Percentiles rank a stretch among this genome's conserved stretches.
These are phyloP conservation scores for Colletotrichum sp. DNA, from an alignment of 2,329 filamentous ascomycete species.

Conservation along the genomic window DNA sequence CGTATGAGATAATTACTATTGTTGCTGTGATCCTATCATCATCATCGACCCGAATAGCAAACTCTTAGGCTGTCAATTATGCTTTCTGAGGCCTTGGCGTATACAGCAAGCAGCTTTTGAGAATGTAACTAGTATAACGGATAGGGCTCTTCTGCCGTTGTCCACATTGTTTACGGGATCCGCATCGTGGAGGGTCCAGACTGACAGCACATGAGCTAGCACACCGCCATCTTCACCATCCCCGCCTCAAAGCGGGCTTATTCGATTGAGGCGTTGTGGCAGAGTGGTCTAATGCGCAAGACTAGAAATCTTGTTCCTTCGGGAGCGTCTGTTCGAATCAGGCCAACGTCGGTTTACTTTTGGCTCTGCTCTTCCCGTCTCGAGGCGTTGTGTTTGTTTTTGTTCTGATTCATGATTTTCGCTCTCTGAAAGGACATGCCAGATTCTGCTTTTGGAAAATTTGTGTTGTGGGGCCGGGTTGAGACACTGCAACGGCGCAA, in stretches of 20 bases:
- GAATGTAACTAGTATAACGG: too few relatives aligned
- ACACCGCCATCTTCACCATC: fast-evolving
- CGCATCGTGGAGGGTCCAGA: not conserved
- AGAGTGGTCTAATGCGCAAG: conserved; percentile 2
- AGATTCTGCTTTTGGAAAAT: not conserved
- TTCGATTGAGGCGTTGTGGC: not conserved
- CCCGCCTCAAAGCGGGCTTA: not conserved
- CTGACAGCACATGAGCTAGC: not conserved
- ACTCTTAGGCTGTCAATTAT: too few relatives aligned
- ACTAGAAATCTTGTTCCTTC: not conserved
- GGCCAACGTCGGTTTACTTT: not conserved
- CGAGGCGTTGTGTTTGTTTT: not conserved
- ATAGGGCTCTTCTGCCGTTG: too few relatives aligned
- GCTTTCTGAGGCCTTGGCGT: too few relatives aligned
- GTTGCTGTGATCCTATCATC: too few relatives aligned
- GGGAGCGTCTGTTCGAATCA: not conserved
- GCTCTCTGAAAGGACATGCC: not conserved
- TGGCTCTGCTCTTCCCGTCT: not conserved
- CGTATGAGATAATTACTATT: too few relatives aligned
- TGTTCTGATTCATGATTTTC: fast-evolving
- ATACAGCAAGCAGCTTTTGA: too few relatives aligned
- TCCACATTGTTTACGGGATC: too few relatives aligned
- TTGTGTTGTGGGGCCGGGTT: not conserved
- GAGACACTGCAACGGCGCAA: not conserved
- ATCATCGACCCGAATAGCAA: too few relatives aligned